Conservation (phyloP, 495 filamentous ascomycete genomes). For the Aspergillus funiculosus region DNA sequence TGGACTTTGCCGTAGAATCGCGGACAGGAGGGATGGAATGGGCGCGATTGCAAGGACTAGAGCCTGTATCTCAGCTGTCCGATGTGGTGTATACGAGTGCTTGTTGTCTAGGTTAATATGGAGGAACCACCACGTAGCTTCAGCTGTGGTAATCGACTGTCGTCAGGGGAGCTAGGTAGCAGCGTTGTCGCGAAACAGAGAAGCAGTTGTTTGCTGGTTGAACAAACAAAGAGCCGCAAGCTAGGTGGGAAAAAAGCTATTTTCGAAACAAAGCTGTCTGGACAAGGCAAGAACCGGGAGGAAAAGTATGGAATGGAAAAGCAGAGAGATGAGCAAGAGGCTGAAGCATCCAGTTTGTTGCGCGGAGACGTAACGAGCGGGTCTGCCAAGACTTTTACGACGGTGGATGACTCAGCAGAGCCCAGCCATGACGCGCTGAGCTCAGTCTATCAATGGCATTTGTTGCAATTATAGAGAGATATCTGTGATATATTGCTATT, state of each 20-base stretch:
- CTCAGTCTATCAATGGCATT: too few relatives aligned
- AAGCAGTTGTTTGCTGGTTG: neutral
- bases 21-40: neutral
- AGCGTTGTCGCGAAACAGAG: conserved; percentile 10
- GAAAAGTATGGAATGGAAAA: conserved; percentile 19
- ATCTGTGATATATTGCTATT: too few relatives aligned
- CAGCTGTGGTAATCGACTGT: neutral
- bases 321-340: conserved; percentile 20
- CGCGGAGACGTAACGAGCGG: conserved; percentile 36
- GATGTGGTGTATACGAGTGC: neutral
- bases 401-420: conserved; percentile 25
- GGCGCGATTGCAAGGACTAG: neutral
- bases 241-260: neutral
- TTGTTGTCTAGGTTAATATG: conserved; percentile 4
- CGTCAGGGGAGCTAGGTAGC: conserved; percentile 8
- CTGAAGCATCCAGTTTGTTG: conserved; percentile 15
- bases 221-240: neutral
- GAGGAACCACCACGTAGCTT: conserved; percentile 6
- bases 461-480: too few relatives aligned
- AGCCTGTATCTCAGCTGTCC: neutral
- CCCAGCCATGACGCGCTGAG: too few relatives aligned
- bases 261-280: neutral
- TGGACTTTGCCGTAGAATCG: too few relatives aligned
- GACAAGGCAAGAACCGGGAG: conserved; percentile 18
- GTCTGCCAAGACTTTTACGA: conserved; percentile 33